Conservation (phyloP, 495 filamentous ascomycete genomes). For the Aspergillus funiculosus region DNA sequence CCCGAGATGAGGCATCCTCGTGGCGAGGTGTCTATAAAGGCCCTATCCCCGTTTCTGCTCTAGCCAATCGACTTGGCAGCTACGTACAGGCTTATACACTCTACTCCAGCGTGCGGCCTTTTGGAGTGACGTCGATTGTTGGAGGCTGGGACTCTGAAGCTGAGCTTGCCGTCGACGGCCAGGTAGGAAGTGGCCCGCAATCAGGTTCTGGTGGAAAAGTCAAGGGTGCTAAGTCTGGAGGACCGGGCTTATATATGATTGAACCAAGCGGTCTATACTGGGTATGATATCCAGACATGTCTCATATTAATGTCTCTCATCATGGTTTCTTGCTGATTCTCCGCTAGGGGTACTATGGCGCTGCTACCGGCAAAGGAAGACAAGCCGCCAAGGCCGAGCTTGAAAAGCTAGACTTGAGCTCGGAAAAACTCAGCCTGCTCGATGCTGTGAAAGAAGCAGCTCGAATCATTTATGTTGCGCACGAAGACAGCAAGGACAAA, state of each 20-base stretch:
- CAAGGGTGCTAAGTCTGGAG: constrained; percentile 68
- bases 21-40: constrained; percentile 89
- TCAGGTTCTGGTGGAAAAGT: constrained; percentile 76
- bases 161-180: constrained; percentile 73
- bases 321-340: constrained; percentile 14
- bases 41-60: constrained; percentile 78
- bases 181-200: constrained; percentile 74
- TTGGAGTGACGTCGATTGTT: constrained; percentile 91
- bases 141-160: constrained; percentile 86
- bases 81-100: constrained; percentile 97
- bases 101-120: constrained; percentile 91
- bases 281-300: constrained; percentile 44
- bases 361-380: constrained; percentile 91
- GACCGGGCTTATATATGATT: constrained; percentile 94
- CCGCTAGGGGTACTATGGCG: constrained; percentile 84
- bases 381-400: constrained; percentile 96
- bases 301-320: background rate
- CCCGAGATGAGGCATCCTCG: constrained; percentile 81
- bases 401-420: constrained; percentile 89
- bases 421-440: constrained; percentile 65
- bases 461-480: constrained; percentile 90
- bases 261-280: constrained; percentile 95
- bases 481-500: constrained; percentile 97
- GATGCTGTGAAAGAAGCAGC: constrained; percentile 95
- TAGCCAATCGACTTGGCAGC: constrained; percentile 84